These are phyloP conservation scores for Petunia hybrid DNA, from an alignment of 305 asterid species.

Conservation along the genomic window DNA sequence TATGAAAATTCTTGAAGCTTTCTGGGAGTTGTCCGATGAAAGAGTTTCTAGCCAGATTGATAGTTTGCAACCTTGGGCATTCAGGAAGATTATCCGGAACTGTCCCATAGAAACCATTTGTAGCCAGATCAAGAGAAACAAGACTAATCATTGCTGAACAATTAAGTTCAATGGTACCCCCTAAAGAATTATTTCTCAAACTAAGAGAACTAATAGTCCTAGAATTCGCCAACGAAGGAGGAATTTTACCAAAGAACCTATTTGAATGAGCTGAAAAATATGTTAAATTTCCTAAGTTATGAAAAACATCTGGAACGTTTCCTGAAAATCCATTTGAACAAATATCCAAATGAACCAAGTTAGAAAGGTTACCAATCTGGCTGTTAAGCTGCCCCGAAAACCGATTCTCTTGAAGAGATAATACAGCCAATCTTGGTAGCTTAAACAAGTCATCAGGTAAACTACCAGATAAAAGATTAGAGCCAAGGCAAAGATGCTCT, in stretches of 20 bases:
- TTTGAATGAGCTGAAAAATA: constrained; percentile 76
- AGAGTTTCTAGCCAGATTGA: constrained; percentile 60
- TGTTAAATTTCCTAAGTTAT: constrained; percentile 48
- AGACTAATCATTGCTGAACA: constrained; percentile 77
- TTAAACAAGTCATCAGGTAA: constrained; percentile 65
- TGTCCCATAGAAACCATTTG: constrained; percentile 60
- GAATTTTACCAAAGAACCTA: constrained; percentile 57
- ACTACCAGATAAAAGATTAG: constrained; percentile 55
- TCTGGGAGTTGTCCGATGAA: constrained; percentile 71
- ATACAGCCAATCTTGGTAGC: constrained; percentile 47
- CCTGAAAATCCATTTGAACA: constrained; percentile 64
- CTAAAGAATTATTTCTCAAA: constrained; percentile 73
- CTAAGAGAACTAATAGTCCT: constrained; percentile 50
- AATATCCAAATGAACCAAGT: constrained; percentile 61
- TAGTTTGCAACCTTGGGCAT: constrained; percentile 52
- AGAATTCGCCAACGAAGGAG: constrained; percentile 67
- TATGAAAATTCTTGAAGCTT: constrained; percentile 64
- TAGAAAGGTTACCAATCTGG: constrained; percentile 63
- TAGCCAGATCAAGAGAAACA: constrained; percentile 68
- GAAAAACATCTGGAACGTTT: constrained; percentile 64
- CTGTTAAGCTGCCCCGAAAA: constrained; percentile 58
- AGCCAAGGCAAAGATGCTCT: constrained; percentile 55
- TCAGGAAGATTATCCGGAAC: constrained; percentile 69
- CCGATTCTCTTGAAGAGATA: constrained; percentile 61
- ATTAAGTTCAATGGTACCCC: constrained; percentile 59